Conservation (phyloP, 108 stramenopile species). For the Nannochloropsis gaditana region DNA sequence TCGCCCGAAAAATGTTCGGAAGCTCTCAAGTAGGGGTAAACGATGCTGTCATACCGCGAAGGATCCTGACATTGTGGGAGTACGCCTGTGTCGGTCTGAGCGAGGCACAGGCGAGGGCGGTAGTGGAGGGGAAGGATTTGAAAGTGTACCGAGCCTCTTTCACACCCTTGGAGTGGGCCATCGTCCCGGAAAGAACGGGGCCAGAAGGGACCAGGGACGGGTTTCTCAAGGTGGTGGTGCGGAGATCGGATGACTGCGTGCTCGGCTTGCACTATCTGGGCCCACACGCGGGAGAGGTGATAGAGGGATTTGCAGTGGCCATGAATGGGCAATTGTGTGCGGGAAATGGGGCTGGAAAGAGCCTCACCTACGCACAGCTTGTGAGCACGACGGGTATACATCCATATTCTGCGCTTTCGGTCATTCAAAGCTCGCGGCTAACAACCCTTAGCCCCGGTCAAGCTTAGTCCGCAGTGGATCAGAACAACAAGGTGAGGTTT, state of each 20-base stretch:
- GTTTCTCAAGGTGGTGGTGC: conserved; percentile 83
- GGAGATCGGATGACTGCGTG: conserved; percentile 62
- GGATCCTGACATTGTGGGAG: conserved; percentile 95
- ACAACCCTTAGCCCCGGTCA: too few relatives aligned
- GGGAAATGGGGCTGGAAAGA: too few relatives aligned
- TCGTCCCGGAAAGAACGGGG: conserved; percentile 51
- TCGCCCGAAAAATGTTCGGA: conserved; percentile 86
- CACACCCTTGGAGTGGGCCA: conserved; percentile 86
- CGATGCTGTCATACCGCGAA: conserved; percentile 83
- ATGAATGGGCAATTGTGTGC: conserved; percentile 69
- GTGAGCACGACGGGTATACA: conserved; percentile 91
- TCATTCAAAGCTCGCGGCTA: too few relatives aligned
- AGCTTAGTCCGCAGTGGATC: too few relatives aligned
- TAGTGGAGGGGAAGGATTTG: conserved; percentile 66
- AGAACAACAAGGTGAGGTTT: too few relatives aligned
- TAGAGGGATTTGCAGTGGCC: conserved; percentile 73
- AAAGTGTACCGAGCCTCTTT: conserved; percentile 90
- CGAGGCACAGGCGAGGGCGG: conserved; percentile 81
- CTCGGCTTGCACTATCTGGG: conserved; percentile 92
- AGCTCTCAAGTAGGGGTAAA: conserved; percentile 76
- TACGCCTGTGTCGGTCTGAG: conserved; percentile 85
- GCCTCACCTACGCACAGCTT: conserved; percentile 63
- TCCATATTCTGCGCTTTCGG: conserved; percentile 45
- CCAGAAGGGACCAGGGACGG: conserved; percentile 57
- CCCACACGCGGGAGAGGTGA: conserved; percentile 93